phyloP scores from a whole-genome alignment of 495 filamentous ascomycete species.

The Physcia stellaris region DNA sequence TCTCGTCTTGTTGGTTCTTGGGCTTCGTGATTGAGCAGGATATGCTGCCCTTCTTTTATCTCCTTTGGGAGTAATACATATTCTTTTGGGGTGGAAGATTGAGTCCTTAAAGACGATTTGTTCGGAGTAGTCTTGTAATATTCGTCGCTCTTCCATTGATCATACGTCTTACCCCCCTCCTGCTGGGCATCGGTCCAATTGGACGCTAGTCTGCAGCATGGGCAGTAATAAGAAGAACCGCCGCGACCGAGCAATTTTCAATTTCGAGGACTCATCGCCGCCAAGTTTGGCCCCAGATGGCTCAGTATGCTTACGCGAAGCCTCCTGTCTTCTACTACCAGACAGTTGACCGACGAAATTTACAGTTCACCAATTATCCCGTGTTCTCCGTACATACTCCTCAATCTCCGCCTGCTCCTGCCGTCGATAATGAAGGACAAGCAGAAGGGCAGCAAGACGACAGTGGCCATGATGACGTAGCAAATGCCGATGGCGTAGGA shows the following conservation, averaged over 20 bases:
- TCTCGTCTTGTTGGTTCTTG: constrained; percentile 3
- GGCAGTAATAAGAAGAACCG: constrained; percentile 6
- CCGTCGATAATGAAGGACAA: background rate
- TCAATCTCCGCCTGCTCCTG: background rate
- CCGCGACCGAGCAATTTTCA: background rate
- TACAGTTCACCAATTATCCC: background rate
- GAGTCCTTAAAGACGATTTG: background rate
- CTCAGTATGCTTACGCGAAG: background rate
- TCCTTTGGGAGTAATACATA: background rate
- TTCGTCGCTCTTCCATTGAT: background rate
- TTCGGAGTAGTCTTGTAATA: background rate
- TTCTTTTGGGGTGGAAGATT: background rate
- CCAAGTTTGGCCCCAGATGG: background rate
- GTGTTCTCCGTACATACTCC: too few species aligned
- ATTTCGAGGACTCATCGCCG: background rate
- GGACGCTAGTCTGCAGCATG: background rate
- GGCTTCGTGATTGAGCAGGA: background rate
- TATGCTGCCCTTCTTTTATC: constrained; percentile 3
- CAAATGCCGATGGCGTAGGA: background rate
- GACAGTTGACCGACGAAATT: background rate
- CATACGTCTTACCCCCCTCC: background rate
- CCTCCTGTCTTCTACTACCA: background rate
- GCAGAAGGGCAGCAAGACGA: background rate
- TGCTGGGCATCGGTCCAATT: constrained; percentile 3
- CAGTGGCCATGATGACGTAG: background rate